A percentile compares a stretch with the other conserved stretches of the same genome.
Evolutionary conservation across 2,329 filamentous ascomycete species (phyloP).

Genomic region (Emmonsiellopsis sp.): DNA sequence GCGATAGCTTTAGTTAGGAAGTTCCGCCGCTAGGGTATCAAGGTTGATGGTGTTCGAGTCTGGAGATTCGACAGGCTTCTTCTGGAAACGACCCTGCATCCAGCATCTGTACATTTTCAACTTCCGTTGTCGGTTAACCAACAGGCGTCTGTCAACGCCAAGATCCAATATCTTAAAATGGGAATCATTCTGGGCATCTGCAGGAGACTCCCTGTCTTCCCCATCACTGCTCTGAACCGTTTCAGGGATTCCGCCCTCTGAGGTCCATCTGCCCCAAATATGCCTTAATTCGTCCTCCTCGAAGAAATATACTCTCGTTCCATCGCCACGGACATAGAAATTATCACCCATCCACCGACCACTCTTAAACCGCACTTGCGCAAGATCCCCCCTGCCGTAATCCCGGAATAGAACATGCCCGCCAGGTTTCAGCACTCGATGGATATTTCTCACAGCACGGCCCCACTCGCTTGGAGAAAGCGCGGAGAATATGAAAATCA

Average conservation of each 20-base stretch:
- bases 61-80: constrained; percentile 13
- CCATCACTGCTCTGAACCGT: constrained; percentile 9
- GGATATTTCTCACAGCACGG: constrained; percentile 70
- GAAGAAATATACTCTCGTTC: constrained; percentile 96
- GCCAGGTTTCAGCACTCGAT: constrained; percentile 76
- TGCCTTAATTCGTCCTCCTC: constrained; percentile 69
- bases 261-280: constrained; percentile 60
- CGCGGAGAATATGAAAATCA: constrained; percentile 97
- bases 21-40: background rate
- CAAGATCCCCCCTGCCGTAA: constrained; percentile 89
- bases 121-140: constrained; percentile 83
- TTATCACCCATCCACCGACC: constrained; percentile 90
- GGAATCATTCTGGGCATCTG: constrained; percentile 6
- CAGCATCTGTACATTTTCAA: constrained; percentile 99
- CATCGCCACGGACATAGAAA: constrained; percentile 92
- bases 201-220: background rate
- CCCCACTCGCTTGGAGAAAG: constrained; percentile 78
- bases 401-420: constrained; percentile 93
- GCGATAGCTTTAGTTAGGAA: background rate
- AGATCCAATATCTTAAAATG: constrained; percentile 67
- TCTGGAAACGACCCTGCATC: constrained; percentile 38
- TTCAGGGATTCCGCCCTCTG: constrained; percentile 24
- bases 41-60: background rate
- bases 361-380: constrained; percentile 95
- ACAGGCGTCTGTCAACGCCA: constrained; percentile 75